A percentile compares a stretch with the other conserved stretches of the same genome.
These are phyloP conservation scores for Hirsutella thompsonii DNA, from an alignment of 2,329 filamentous ascomycete genomes.

Conservation along the genomic window DNA sequence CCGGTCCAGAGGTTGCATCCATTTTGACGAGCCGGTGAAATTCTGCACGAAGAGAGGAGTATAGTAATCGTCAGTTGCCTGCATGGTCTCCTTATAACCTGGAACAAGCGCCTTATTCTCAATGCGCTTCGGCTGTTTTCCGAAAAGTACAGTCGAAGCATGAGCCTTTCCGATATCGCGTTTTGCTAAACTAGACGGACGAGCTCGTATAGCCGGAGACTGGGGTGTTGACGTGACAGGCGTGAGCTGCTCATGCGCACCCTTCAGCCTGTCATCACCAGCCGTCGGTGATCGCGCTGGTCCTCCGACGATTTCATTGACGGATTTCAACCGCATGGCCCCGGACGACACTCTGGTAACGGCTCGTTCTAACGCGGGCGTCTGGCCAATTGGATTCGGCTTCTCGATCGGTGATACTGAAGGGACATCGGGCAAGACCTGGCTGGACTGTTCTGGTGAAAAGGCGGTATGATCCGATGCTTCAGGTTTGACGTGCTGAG, in stretches of 20 bases:
- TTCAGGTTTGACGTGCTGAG: constrained; percentile 11
- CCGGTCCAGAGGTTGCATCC: constrained; percentile 54
- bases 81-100: constrained; percentile 25
- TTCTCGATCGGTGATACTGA: constrained; percentile 4
- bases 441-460: constrained; percentile 1
- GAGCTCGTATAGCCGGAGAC: constrained; percentile 23
- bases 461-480: constrained; percentile 5
- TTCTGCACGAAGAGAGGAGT: constrained; percentile 48
- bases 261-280: constrained; percentile 21
- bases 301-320: constrained; percentile 58
- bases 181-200: constrained; percentile 21
- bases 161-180: constrained; percentile 51
- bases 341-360: constrained; percentile 59
- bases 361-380: constrained; percentile 33
- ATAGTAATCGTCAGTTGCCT: constrained; percentile 49
- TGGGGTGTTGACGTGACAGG: constrained; percentile 29
- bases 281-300: constrained; percentile 24
- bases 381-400: constrained; percentile 7
- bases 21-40: constrained; percentile 39
- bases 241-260: constrained; percentile 21
- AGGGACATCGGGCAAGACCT: constrained; percentile 4
- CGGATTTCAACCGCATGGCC: constrained; percentile 57
- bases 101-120: constrained; percentile 33
- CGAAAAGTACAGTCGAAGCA: constrained; percentile 66
- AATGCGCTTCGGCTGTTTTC: constrained; percentile 44